Evolutionary conservation across 2,329 filamentous ascomycete genomes (phyloP).

Genomic region (Torrubiella hemipterigena): DNA sequence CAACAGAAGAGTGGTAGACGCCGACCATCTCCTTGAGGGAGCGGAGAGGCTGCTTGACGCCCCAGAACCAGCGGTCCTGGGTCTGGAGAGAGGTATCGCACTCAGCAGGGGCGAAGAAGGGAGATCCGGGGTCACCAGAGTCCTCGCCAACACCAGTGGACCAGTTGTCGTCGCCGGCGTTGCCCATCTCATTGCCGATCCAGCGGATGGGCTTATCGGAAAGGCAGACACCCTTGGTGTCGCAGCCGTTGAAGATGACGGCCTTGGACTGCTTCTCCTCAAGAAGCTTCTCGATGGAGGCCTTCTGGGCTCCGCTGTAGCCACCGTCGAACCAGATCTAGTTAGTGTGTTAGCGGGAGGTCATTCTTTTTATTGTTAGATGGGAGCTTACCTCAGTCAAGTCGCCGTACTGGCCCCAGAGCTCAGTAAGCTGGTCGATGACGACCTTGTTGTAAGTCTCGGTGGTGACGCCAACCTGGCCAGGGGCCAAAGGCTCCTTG

Average conservation of each 20-base stretch:
- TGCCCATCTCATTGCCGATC: constrained; percentile 12
- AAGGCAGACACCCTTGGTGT: constrained; percentile 11
- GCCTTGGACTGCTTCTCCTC: constrained; percentile 11
- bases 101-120: constrained; percentile 12
- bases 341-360: neutral
- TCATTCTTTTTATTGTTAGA: neutral
- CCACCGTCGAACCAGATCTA: constrained; percentile 17
- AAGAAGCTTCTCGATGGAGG: constrained; percentile 10
- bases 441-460: constrained; percentile 14
- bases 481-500: constrained; percentile 6
- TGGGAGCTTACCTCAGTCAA: constrained; percentile 11
- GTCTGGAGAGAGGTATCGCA: constrained; percentile 14
- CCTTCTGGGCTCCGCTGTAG: constrained; percentile 11
- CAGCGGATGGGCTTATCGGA: constrained; percentile 11
- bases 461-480: constrained; percentile 12
- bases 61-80: constrained; percentile 13
- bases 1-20: constrained; percentile 14
- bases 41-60: constrained; percentile 10
- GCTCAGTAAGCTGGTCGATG: constrained; percentile 11
- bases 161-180: constrained; percentile 13
- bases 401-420: constrained; percentile 12
- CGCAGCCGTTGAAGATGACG: constrained; percentile 13
- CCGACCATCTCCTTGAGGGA: constrained; percentile 12
- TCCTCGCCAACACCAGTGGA: constrained; percentile 10
- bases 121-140: constrained; percentile 11